Conservation (phyloP, 108 stramenopile genomes). For the Nitzschia putrida region DNA sequence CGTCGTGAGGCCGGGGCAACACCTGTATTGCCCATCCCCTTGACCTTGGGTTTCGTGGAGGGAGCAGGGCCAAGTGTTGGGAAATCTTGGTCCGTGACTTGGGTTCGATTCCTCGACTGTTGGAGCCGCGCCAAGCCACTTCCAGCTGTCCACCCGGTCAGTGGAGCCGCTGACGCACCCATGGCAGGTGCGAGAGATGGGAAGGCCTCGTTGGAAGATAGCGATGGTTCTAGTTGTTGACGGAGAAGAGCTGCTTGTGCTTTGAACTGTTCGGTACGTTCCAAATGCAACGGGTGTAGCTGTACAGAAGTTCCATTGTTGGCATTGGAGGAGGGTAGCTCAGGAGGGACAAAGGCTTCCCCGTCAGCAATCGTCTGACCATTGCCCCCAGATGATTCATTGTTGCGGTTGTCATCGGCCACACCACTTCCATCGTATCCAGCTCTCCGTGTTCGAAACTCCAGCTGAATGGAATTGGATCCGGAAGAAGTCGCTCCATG, state of each 20-base stretch:
- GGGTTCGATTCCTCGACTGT: not conserved
- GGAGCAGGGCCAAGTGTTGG: constrained; percentile 39
- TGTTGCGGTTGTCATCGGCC: constrained; percentile 34
- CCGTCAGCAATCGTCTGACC: constrained; percentile 81
- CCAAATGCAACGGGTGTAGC: constrained; percentile 73
- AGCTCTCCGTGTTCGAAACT: constrained; percentile 70
- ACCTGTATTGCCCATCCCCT: constrained; percentile 14
- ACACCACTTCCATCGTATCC: constrained; percentile 39
- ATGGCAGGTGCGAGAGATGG: constrained; percentile 48
- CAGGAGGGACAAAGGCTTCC: constrained; percentile 86
- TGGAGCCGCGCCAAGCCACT: constrained; percentile 22
- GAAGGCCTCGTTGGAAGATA: constrained; percentile 52
- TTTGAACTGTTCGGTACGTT: constrained; percentile 77
- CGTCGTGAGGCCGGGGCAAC: constrained; percentile 3
- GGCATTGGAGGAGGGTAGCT: constrained; percentile 32
- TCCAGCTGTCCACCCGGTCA: constrained; percentile 48
- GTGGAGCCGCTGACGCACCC: constrained; percentile 18
- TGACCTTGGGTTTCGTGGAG: constrained; percentile 13
- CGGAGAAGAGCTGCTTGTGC: constrained; percentile 65
- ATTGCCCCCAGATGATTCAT: constrained; percentile 47
- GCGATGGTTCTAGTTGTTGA: constrained; percentile 34
- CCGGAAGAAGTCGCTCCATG: constrained; percentile 65
- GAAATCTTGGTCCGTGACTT: constrained; percentile 44
- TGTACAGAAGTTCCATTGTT: constrained; percentile 18
- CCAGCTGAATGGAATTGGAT: constrained; percentile 76